phyloP scores from a whole-genome alignment of 257 asterid genomes.

The Solanum sparsipilum region DNA sequence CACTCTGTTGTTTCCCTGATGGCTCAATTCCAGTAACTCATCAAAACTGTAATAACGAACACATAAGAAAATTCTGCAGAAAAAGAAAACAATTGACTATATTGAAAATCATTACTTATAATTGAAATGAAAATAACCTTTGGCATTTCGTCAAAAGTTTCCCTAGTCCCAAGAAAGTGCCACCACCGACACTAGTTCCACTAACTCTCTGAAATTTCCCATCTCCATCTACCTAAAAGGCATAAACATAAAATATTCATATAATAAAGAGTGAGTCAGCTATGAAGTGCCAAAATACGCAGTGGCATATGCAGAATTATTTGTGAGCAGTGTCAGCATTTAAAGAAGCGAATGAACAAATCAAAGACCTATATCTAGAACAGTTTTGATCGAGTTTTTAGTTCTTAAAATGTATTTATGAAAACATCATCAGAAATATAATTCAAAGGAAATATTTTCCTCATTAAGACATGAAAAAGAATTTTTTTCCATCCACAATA shows the following conservation, averaged over 20 bases:
- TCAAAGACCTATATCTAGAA: neutral
- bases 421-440: neutral
- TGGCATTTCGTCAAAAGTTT: constrained; percentile 85
- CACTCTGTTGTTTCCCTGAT: constrained; percentile 65
- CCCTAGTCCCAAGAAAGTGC: constrained; percentile 97
- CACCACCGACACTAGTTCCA: constrained; percentile 98
- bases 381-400: neutral
- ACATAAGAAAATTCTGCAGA: neutral
- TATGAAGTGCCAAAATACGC: neutral
- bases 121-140: constrained; percentile 39
- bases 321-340: neutral
- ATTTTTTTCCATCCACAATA: neutral
- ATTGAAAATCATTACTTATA: neutral
- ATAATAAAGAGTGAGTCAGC: neutral
- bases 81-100: neutral
- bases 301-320: neutral
- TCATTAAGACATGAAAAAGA: neutral
- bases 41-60: constrained; percentile 52
- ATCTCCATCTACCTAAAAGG: constrained; percentile 76
- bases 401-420: neutral
- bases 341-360: neutral
- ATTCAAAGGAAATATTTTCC: neutral
- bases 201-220: constrained; percentile 73
- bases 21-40: constrained; percentile 84
- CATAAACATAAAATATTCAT: neutral